Conservation (phyloP, 352 stramenopile species). For the Pythium grandisporangium region DNA sequence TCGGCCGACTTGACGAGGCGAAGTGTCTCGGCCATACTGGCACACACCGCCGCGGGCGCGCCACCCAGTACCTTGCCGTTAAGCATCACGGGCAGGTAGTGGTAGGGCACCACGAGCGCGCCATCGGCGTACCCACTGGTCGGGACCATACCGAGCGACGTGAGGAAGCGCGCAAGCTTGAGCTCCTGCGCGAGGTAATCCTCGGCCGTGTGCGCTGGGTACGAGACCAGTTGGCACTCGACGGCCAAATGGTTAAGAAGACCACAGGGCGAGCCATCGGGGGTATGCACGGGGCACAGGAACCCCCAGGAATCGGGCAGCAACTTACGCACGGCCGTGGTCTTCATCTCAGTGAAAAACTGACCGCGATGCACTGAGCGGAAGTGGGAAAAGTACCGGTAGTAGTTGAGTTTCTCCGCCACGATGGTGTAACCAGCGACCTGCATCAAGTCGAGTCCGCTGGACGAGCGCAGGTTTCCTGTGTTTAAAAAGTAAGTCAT, state of each 20-base stretch:
- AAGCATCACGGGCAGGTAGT: conserved; percentile 93
- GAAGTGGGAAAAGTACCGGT: conserved; percentile 99
- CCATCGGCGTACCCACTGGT: conserved; percentile 73
- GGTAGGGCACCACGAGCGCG: conserved; percentile 78
- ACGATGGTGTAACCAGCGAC: conserved; percentile 98
- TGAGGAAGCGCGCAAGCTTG: conserved; percentile 68
- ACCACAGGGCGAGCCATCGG: conserved; percentile 98
- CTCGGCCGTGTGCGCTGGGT: conserved; percentile 64
- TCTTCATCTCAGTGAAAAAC: conserved; percentile 99
- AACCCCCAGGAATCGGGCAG: conserved; percentile 99
- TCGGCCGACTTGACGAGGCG: conserved; percentile 63
- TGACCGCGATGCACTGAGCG: conserved; percentile 97
- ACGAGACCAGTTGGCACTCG: conserved; percentile 83
- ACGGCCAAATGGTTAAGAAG: conserved; percentile 98
- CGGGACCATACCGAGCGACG: conserved; percentile 77
- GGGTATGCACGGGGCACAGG: conserved; percentile 99
- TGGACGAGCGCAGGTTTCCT: conserved; percentile 96
- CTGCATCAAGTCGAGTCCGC: conserved; percentile 97
- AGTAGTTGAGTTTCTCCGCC: conserved; percentile 98
- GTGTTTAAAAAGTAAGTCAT: conserved; percentile 99
- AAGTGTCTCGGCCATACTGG: conserved; percentile 63
- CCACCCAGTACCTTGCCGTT: conserved; percentile 95
- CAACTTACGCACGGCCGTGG: conserved; percentile 96
- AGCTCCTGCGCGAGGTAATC: conserved; percentile 67
- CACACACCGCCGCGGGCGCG: conserved; percentile 79